Evolutionary conservation across 192 early-diverging fungal species (phyloP).

Genomic region (Umbelopsis ramanniana): DNA sequence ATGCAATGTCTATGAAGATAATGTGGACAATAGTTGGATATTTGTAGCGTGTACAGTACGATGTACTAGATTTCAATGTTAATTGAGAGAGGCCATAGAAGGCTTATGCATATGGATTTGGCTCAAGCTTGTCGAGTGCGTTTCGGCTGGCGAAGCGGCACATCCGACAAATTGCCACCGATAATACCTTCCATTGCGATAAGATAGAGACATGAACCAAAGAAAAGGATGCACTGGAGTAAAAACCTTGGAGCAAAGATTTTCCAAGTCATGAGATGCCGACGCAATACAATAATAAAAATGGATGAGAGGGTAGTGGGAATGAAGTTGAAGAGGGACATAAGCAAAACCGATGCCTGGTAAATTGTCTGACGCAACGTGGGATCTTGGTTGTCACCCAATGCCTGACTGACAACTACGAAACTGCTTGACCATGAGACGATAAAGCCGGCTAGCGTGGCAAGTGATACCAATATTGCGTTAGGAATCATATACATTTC

Average conservation of each 20-base stretch:
- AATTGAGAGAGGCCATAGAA: no score
- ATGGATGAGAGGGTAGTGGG: conserved; percentile 40
- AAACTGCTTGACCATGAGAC: conserved; percentile 37
- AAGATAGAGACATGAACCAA: conserved; percentile 28
- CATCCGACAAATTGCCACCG: background rate
- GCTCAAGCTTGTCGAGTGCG: background rate
- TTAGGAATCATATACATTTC: conserved; percentile 72
- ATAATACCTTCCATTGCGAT: background rate
- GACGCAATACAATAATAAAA: conserved; percentile 48
- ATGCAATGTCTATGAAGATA: background rate
- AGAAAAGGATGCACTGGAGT: conserved; percentile 45
- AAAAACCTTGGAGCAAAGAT: conserved; percentile 93
- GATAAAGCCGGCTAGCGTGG: conserved; percentile 64
- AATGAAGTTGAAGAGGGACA: conserved; percentile 30
- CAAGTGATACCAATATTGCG: conserved; percentile 73
- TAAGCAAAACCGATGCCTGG: conserved; percentile 2
- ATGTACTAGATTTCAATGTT: no score
- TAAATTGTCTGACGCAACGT: background rate
- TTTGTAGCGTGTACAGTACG: no score
- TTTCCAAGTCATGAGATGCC: conserved; percentile 98
- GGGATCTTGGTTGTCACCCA: background rate
- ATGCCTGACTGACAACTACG: background rate
- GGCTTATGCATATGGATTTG: no score
- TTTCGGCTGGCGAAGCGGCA: background rate
- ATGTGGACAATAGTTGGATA: background rate